Evolutionary conservation across 148 eudicot genomes (phyloP).

Genomic region (Diospyros lotus): DNA sequence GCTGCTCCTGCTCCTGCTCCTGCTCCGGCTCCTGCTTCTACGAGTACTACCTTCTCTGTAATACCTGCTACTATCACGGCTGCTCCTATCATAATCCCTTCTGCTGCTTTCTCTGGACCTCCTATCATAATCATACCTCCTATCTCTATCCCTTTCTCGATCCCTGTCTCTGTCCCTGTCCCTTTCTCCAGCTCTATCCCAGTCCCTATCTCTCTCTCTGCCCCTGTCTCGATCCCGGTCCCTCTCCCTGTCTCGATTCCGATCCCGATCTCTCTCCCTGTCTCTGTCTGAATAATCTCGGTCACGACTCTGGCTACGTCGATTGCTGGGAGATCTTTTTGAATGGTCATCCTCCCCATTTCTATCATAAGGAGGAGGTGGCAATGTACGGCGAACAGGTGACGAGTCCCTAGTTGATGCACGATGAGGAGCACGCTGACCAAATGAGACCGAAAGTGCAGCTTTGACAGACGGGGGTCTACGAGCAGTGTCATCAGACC

Average conservation of each 20-base stretch:
- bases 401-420: constrained; percentile 94
- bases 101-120: constrained; percentile 48
- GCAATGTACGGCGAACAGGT: constrained; percentile 75
- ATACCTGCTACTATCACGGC: constrained; percentile 21
- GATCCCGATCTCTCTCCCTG: constrained; percentile 21
- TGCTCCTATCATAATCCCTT: constrained; percentile 52
- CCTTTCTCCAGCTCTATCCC: constrained; percentile 30
- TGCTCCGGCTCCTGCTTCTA: constrained; percentile 46
- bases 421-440: constrained; percentile 96
- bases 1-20: constrained; percentile 56
- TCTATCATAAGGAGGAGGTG: constrained; percentile 53
- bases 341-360: constrained; percentile 42
- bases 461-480: constrained; percentile 99
- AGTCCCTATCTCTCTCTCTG: constrained; percentile 32
- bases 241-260: constrained; percentile 23
- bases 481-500: constrained; percentile 94
- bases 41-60: constrained; percentile 42
- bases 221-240: constrained; percentile 38
- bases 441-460: constrained; percentile 91
- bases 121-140: constrained; percentile 62
- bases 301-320: constrained; percentile 81
- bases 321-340: constrained; percentile 59
- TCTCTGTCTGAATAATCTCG: constrained; percentile 49
- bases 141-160: constrained; percentile 43
- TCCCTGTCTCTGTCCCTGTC: constrained; percentile 33